Evolutionary conservation across 2,329 filamentous ascomycete genomes (phyloP), one percentile per base, ranked within the genome.

Genomic region (Exophiala viscosa): DNA sequence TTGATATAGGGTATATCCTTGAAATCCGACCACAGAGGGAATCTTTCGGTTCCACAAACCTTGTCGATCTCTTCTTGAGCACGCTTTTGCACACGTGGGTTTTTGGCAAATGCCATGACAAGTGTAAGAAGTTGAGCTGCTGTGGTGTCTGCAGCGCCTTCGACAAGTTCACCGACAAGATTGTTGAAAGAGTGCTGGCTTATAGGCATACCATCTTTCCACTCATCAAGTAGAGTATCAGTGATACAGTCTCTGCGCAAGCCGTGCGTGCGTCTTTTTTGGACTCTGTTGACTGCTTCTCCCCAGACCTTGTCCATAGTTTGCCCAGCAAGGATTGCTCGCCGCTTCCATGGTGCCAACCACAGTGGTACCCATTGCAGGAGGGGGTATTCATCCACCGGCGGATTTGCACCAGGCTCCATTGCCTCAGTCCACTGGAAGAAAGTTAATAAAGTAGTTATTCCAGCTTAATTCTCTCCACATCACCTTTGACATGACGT

Each of bases 221-320:
- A 28, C 11, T 71, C 60, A 42, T 75, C 68, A 1, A 76, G 62
- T 0, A 75, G 62, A 5, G 54, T 52, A 56, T 76, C 73, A 51
- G 74, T 65, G 36, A 75, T 67, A 9, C 59, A 66, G 5, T 63
- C 60, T 10, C 63, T 53, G 4, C 48, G 57, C 5, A 55, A 60
- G 5, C 50, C 50, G 10, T 31, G 50, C n/a, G 55, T 54, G 7
- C 71, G 65, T 5, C 73, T 65, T 5, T 61, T 35, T 5, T 64
- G 55, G 2, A 75, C 67, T 8, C 64, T 59, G 9, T 64, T 45
- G 10, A 70, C 64, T 35, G 68, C 65, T 36, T 69, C 64, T n/a
- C 56, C 58, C 55, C 75, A 76, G 1, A 76, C 62, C 1, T 50
- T 42, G 20, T 71, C 66, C 70, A 76, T 76, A 40, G 66, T 63